Base-by-base conservation (phyloP, 495 filamentous ascomycete genomes). In the Xylaria telfairii region DNA sequence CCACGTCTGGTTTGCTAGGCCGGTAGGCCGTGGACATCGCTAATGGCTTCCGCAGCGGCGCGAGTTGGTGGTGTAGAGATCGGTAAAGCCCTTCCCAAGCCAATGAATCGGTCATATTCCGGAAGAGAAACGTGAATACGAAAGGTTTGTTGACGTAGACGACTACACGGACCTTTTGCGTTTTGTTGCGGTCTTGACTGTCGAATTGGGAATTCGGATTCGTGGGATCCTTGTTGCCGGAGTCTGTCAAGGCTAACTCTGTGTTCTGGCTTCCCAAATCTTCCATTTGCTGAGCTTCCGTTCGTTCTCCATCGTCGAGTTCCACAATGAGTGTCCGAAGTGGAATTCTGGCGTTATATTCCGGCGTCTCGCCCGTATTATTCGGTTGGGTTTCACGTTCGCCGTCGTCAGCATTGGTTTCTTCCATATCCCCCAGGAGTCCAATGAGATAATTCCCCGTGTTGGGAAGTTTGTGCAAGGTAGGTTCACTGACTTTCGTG, bases 51-150 rank as follows among this genome's bases (percentile, higher is more conserved):
- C 92, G 89, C 32, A 99, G 87, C 7, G 94, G 93, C 2, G 85
- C 82, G 24, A 98, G 87, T 77, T 96, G 93, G 68, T 91, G 87
- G 74, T 97, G 93, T 30, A 99, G 87, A 39, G 89, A 90, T 19
- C 90, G 86, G 81, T 98, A 98, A 73, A 97, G 89, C 0, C 86
- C 82, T 4, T 91, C 84, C 56, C 88, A 88, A 19, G 88, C 83
- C 8, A 97, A 84, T 26, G 90, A 85, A 44, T 88, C 85, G 1
- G 93, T 91, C 47, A 83, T 82, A 15, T 90, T 85, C 57, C 92
- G 86, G 81, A 98, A 98, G 19, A 99, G 84, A 73, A 98, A 93
- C 5, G 93, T 90, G 79, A 93, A 97, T 66, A 97, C 91, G 81
- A 98, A 98, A 3, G 96, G 96, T 76, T 87, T 89, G 74, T 93